Conservation (phyloP, 2,329 filamentous ascomycete species). For the Fusarium denticulatum region DNA sequence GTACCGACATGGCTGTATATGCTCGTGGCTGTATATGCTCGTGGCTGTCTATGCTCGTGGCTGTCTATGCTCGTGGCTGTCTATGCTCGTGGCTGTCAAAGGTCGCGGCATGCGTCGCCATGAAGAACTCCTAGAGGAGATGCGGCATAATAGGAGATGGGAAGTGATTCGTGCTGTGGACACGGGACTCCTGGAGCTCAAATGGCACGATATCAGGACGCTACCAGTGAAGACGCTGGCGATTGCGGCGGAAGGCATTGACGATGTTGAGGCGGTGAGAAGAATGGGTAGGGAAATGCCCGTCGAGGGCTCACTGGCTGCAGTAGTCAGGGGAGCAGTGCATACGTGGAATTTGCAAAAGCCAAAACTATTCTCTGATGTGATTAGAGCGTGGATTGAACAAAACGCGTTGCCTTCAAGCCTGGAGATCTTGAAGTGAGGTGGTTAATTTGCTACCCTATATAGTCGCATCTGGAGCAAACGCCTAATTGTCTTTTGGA, state of each 20-base stretch:
- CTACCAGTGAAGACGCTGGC: conserved; percentile 42
- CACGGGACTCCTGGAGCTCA: conserved; percentile 37
- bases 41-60: no score
- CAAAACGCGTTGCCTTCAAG: conserved; percentile 40
- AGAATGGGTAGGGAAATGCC: conserved; percentile 42
- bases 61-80: no score
- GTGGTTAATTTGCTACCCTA: conserved; percentile 4
- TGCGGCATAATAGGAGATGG: conserved; percentile 46
- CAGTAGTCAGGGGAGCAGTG: conserved; percentile 49
- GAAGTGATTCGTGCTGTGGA: conserved; percentile 41
- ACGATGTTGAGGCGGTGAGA: conserved; percentile 46
- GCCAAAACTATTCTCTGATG: conserved; percentile 51
- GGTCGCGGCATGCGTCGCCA: conserved; percentile 41
- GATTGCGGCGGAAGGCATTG: conserved; percentile 47
- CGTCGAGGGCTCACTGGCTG: conserved; percentile 42
- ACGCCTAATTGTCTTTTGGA: neutral
- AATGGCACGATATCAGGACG: conserved; percentile 40
- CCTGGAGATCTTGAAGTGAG: conserved; percentile 35
- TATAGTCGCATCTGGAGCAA: neutral
- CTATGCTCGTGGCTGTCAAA: conserved; percentile 42
- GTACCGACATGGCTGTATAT: conserved; percentile 45
- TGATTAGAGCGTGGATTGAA: conserved; percentile 50
- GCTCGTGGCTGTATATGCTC: no score
- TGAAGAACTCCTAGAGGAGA: conserved; percentile 48
- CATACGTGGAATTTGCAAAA: conserved; percentile 55